phyloP scores from a whole-genome alignment of 192 early-diverging fungal species.

The Dissophora ornata region DNA sequence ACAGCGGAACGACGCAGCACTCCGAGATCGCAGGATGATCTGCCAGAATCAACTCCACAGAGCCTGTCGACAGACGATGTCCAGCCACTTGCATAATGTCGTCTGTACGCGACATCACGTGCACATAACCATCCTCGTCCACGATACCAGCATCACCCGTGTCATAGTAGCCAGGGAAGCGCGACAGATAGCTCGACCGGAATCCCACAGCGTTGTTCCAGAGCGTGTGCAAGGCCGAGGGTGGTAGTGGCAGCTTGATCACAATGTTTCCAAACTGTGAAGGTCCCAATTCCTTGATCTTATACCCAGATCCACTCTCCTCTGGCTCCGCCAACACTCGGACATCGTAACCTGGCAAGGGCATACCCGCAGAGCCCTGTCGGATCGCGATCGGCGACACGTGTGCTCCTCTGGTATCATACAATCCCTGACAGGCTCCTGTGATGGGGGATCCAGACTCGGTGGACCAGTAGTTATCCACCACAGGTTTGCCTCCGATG shows the following conservation, averaged over 20 bases:
- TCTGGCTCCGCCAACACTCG: constrained; percentile 67
- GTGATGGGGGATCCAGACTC: constrained; percentile 90
- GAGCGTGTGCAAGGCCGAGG: constrained; percentile 78
- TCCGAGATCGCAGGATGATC: constrained; percentile 73
- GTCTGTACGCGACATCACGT: constrained; percentile 76
- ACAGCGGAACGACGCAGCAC: constrained; percentile 75
- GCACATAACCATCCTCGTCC: constrained; percentile 80
- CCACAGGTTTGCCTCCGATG: constrained; percentile 66
- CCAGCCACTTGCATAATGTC: constrained; percentile 91
- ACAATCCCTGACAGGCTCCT: constrained; percentile 71
- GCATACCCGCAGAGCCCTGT: constrained; percentile 81
- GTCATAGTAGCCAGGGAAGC: constrained; percentile 85
- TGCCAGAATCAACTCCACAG: constrained; percentile 80
- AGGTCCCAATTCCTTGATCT: constrained; percentile 54
- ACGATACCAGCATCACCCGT: constrained; percentile 86
- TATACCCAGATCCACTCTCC: constrained; percentile 29
- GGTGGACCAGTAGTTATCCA: constrained; percentile 93
- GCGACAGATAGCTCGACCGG: constrained; percentile 74
- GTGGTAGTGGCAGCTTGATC: constrained; percentile 82
- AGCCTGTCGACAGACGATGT: constrained; percentile 85
- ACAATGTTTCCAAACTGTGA: constrained; percentile 82
- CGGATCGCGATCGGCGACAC: constrained; percentile 56
- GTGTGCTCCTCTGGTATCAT: constrained; percentile 38
- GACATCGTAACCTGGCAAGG: constrained; percentile 83
- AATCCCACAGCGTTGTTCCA: constrained; percentile 85